Percentiles rank a stretch among this genome's conserved stretches.
These are phyloP conservation scores for Penicillium psychrosexuale DNA, from an alignment of 2,329 filamentous ascomycete genomes.

Conservation along the genomic window DNA sequence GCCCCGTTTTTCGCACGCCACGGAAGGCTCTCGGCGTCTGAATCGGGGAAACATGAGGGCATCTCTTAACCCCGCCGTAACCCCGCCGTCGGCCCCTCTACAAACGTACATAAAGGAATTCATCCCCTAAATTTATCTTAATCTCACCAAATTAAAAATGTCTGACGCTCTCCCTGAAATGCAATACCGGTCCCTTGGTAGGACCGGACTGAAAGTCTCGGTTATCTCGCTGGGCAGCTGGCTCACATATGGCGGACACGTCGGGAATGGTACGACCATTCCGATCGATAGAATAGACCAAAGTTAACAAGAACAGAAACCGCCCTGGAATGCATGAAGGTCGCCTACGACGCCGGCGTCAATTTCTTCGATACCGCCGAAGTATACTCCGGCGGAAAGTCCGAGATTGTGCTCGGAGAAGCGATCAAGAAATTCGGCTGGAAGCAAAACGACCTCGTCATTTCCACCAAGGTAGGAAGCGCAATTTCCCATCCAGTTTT, in stretches of 20 bases:
- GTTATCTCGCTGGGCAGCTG: conserved; percentile 62
- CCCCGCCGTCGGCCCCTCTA: conserved; percentile 14
- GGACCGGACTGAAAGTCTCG: conserved; percentile 70
- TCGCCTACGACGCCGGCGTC: conserved; percentile 56
- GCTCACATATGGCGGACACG: conserved; percentile 71
- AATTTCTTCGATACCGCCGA: conserved; percentile 59
- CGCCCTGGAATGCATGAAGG: conserved; percentile 46
- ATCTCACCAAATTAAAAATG: conserved; percentile 10
- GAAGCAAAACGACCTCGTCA: conserved; percentile 57
- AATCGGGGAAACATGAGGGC: conserved; percentile 8
- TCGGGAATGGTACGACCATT: conserved; percentile 56
- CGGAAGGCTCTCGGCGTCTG: conserved; percentile 9
- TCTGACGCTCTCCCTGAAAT: conserved; percentile 24
- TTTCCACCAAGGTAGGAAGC: conserved; percentile 51
- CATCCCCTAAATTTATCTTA: not conserved
- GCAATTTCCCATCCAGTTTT: too few relatives aligned
- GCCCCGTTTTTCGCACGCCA: not conserved
- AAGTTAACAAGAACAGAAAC: conserved; percentile 20
- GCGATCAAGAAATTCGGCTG: conserved; percentile 57
- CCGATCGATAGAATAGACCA: not conserved
- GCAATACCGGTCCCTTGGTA: conserved; percentile 67
- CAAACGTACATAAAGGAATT: not conserved
- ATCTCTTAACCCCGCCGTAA: not conserved
- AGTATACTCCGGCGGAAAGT: conserved; percentile 52
- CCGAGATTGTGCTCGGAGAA: conserved; percentile 55